Evolutionary conservation across 2,329 filamentous ascomycete species (phyloP).

Genomic region (Conoideocrella luteorostrata): DNA sequence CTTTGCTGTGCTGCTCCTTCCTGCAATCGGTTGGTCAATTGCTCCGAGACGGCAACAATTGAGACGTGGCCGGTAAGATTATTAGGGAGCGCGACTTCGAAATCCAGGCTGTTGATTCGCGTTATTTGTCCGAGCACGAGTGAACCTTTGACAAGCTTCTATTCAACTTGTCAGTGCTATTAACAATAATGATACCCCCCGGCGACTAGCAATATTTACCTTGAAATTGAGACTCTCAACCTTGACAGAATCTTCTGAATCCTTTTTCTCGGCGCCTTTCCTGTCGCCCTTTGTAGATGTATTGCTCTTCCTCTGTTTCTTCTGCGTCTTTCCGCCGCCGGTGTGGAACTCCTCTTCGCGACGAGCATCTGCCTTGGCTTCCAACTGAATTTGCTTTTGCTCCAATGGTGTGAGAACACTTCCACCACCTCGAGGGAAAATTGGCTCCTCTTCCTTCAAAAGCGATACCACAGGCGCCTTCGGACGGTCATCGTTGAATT

Average conservation of each 20-base stretch:
- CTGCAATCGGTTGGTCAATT: constrained; percentile 70
- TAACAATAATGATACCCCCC: too few relatives aligned
- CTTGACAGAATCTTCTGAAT: constrained; percentile 53
- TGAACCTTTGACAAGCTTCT: constrained; percentile 80
- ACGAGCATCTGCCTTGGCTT: constrained; percentile 85
- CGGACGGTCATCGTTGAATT: constrained; percentile 17
- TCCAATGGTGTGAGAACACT: constrained; percentile 88
- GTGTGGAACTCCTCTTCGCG: constrained; percentile 70
- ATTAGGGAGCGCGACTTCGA: constrained; percentile 82
- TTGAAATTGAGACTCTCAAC: constrained; percentile 88
- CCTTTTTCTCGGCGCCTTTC: constrained; percentile 39
- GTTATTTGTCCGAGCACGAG: constrained; percentile 82
- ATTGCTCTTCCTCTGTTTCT: constrained; percentile 52
- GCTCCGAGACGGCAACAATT: constrained; percentile 82
- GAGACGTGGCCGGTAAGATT: constrained; percentile 86
- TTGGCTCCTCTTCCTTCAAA: constrained; percentile 71
- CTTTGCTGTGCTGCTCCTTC: constrained; percentile 51
- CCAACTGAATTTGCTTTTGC: constrained; percentile 90
- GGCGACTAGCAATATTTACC: constrained; percentile 40
- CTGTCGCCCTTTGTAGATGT: constrained; percentile 47
- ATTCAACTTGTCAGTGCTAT: constrained; percentile 10
- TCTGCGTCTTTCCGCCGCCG: constrained; percentile 31
- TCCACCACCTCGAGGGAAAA: constrained; percentile 88
- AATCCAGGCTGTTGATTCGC: constrained; percentile 70
- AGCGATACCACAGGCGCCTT: constrained; percentile 35